A percentile compares a stretch with the other conserved stretches of the same genome.
Conservation (phyloP, 345 rosid species). For the Lepidium africanum region DNA sequence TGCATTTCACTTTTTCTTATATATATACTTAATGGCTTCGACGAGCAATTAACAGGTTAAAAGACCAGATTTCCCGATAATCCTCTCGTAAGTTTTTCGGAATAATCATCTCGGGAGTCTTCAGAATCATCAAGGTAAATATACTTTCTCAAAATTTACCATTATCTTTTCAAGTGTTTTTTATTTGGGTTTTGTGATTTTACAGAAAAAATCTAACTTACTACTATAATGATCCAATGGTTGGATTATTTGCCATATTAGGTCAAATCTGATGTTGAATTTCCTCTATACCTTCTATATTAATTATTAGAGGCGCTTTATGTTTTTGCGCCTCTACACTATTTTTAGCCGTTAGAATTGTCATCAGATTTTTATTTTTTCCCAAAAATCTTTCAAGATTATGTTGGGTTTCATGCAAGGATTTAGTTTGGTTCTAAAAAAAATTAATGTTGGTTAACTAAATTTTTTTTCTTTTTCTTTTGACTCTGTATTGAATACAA, state of each 20-base stretch:
- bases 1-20: no score
- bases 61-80: no score
- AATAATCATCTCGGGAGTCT: no score
- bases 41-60: no score
- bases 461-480: background rate
- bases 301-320: background rate
- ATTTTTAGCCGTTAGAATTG: no score
- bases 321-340: no score
- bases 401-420: background rate
- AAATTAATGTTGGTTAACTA: background rate
- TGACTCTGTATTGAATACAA: background rate
- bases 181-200: background rate
- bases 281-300: background rate
- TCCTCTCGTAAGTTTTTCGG: no score
- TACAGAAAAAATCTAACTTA: background rate
- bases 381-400: background rate
- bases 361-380: no score
- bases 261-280: background rate
- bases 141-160: background rate
- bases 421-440: background rate
- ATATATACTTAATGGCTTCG: no score
- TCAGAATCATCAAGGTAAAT: background rate
- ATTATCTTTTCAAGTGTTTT: background rate
- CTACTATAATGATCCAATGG: background rate
- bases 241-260: background rate